Evolutionary conservation across 352 stramenopile species (phyloP), one percentile per base, ranked within the genome.

Genomic region (Globisporangium cederbergense): DNA sequence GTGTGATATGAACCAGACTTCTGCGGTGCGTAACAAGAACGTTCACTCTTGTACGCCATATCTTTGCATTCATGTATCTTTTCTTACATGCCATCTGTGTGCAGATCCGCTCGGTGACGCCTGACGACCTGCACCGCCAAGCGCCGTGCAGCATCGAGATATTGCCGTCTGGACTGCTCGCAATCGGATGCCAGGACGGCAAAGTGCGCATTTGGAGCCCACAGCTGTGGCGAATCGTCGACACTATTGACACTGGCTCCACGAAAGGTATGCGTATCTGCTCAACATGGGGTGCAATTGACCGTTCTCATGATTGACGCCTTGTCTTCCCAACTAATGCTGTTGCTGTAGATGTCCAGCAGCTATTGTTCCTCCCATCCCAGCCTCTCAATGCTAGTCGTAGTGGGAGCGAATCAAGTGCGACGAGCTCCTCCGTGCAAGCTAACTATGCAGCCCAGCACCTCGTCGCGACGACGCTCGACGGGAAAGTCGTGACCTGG

Each of bases 191-290:
- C 45, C 75, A 86, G 58, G 85, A 94, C 46, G 81, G 82, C 25
- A 91, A 90, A 49, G 81, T 93, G 30, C 85, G 82, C 5, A 64
- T 91, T 22, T 91, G 82, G 75, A 88, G 73, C 28, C 79, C 78
- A n/a, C 75, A 72, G 36, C 64, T 86, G 16, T 80, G 79, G 55
- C 86, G 83, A 50, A 77, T 78, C 7, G 73, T 86, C n/a, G 77
- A 81, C 11, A 84, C 70, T 13, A 77, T 93, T 34, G 82, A 93
- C 58, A 81, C 76, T 9, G 79, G 84, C 0, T 87, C 79, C 1
- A 65, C 72, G 13, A 76, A 77, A 70, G 78, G 78, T 84, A 11
- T 22, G 16, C 32, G 22, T 22, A 62, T 34, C 32, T 4, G 32
- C 32, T 36, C 32, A 36, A 36, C 32, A 40, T 45, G 18, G 13